Conservation (phyloP, 2,329 filamentous ascomycete species). For the Aspergillus pseudoterreus region DNA sequence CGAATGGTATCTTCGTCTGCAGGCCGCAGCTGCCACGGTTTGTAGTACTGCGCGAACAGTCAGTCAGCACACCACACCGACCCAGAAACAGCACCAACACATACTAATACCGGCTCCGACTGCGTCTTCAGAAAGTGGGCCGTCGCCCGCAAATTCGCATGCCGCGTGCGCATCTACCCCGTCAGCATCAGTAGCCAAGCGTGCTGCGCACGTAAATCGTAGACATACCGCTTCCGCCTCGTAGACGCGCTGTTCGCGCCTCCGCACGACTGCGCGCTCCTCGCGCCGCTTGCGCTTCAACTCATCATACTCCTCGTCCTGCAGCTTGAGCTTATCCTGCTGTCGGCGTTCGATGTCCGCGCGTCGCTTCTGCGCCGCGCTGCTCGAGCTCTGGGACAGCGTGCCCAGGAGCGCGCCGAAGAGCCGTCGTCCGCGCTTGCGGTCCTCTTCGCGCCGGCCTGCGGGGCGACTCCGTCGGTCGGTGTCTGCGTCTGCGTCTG, state of each 20-base stretch:
- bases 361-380: conserved; percentile 63
- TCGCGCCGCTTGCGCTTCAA: conserved; percentile 63
- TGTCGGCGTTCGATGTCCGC: conserved; percentile 80
- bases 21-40: conserved; percentile 70
- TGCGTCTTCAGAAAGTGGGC: conserved; percentile 72
- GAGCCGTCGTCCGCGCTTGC: conserved; percentile 76
- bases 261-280: conserved; percentile 58
- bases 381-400: conserved; percentile 67
- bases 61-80: background rate
- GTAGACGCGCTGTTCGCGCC: conserved; percentile 67
- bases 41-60: conserved; percentile 64
- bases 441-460: conserved; percentile 65
- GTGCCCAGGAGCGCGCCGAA: conserved; percentile 80
- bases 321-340: conserved; percentile 72
- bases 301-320: conserved; percentile 68
- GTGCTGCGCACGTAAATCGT: no score
- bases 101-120: conserved; percentile 68
- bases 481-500: conserved; percentile 14
- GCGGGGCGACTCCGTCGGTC: conserved; percentile 11
- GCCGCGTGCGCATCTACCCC: conserved; percentile 67
- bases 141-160: conserved; percentile 66
- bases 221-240: conserved; percentile 70
- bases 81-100: conserved; percentile 31
- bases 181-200: conserved; percentile 19
- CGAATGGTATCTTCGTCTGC: conserved; percentile 69